Conservation (phyloP, 2,329 filamentous ascomycete genomes). For the Nakataea oryzae region DNA sequence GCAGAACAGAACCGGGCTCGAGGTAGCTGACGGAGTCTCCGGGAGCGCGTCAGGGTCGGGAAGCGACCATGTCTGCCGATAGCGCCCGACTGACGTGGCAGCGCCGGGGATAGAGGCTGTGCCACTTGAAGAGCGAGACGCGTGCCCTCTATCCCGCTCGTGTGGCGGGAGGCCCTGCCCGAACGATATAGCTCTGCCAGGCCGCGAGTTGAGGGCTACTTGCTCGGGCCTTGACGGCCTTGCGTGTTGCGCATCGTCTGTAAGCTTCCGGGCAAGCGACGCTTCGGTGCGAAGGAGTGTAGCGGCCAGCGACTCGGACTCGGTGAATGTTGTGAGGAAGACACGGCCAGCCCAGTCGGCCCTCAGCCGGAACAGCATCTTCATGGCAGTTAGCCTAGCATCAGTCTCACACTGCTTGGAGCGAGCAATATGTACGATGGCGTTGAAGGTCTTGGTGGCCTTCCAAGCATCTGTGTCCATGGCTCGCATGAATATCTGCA, state of each 20-base stretch:
- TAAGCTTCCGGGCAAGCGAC: slow-evolving; percentile 37
- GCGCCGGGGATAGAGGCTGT: neutral
- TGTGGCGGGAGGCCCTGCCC: slow-evolving; percentile 22
- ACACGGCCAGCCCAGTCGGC: slow-evolving; percentile 73
- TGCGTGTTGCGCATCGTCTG: slow-evolving; percentile 38
- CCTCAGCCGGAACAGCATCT: slow-evolving; percentile 70
- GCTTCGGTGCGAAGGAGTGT: slow-evolving; percentile 57
- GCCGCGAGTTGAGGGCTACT: slow-evolving; percentile 23
- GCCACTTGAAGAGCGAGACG: slow-evolving; percentile 1
- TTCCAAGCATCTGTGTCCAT: slow-evolving; percentile 59
- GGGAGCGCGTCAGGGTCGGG: slow-evolving; percentile 48
- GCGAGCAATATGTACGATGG: slow-evolving; percentile 53
- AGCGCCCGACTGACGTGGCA: slow-evolving; percentile 10
- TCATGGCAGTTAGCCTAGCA: slow-evolving; percentile 64
- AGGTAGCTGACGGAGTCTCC: slow-evolving; percentile 28
- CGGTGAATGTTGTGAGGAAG: slow-evolving; percentile 58
- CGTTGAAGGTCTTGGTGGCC: slow-evolving; percentile 49
- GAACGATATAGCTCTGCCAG: slow-evolving; percentile 41
- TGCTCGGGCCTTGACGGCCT: slow-evolving; percentile 33
- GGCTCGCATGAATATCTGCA: slow-evolving; percentile 65
- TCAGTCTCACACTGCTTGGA: slow-evolving; percentile 51
- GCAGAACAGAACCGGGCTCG: slow-evolving; percentile 38
- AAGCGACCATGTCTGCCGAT: slow-evolving; percentile 46
- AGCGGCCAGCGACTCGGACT: slow-evolving; percentile 63
- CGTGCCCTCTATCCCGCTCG: neutral